These are phyloP conservation scores for Ustilago loliicola DNA, from an alignment of 1,284 basidiomycete genomes.

Conservation along the genomic window DNA sequence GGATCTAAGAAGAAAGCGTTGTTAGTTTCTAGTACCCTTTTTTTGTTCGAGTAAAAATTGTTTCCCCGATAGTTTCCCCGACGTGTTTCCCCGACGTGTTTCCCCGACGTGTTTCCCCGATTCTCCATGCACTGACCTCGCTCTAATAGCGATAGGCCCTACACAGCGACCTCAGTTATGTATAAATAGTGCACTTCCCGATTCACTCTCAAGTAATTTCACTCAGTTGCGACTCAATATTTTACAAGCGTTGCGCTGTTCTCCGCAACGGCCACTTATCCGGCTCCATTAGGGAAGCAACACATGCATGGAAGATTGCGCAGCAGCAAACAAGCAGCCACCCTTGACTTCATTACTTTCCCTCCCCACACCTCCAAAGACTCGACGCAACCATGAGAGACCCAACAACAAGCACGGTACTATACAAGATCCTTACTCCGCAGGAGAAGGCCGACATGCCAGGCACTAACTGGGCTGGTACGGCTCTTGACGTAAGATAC, in stretches of 20 bases:
- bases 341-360: background rate
- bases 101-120: too few species aligned
- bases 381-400: slow-evolving; percentile 34
- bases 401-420: slow-evolving; percentile 51
- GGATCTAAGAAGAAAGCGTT: slow-evolving; percentile 14
- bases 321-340: slow-evolving; percentile 15
- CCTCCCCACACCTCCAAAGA: background rate
- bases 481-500: slow-evolving; percentile 60
- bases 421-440: slow-evolving; percentile 66
- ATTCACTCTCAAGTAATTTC: too few species aligned
- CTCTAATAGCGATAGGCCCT: too few species aligned
- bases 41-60: too few species aligned
- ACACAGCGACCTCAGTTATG: too few species aligned
- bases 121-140: too few species aligned
- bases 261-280: slow-evolving; percentile 8
- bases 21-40: too few species aligned
- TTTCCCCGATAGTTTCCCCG: too few species aligned
- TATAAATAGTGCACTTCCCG: too few species aligned
- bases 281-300: background rate
- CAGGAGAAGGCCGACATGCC: slow-evolving; percentile 50
- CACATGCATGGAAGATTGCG: background rate
- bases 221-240: too few species aligned
- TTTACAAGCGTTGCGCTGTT: too few species aligned
- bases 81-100: too few species aligned
- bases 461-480: slow-evolving; percentile 50